Evolutionary conservation across 495 filamentous ascomycete species (phyloP), one percentile per base, ranked within the genome.

Genomic region (Penicillium antarcticum): DNA sequence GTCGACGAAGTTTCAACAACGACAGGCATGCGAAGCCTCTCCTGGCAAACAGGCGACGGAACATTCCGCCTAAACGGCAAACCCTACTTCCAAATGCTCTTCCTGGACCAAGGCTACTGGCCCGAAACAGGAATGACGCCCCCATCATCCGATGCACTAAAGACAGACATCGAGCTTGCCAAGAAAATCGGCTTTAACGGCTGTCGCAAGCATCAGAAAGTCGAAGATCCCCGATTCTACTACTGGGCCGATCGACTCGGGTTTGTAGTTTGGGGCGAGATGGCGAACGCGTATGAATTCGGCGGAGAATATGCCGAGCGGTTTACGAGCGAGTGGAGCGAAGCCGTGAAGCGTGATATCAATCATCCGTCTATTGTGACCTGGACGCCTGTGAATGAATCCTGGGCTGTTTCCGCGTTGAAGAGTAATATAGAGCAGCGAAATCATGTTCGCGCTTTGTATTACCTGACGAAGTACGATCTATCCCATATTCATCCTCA

Each of bases 361-460:
- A 84, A 82, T 51, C 80, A 83, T 52, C 80, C 80, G 1, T 76
- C 71, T 21, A 61, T 85, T n/a, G 71, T 84, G n/a, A 74, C 76
- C 6, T 85, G 80, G 81, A 85, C 81, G 8, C 80, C 80, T 0
- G 71, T 77, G 23, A 85, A 85, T 51, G 80, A 85, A 60, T 81
- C 78, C 63, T 85, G 80, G 81, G 81, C 67, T 3, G 83, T 83
- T 47, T 68, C 76, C 2, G 65, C 70, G 23, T 61, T 83, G 40
- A 73, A 75, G 42, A 67, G 72, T 37, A 73, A 70, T 45, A 61
- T 77, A 8, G 71, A 79, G 38, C 78, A 85, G 64, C 72, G 81
- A 9, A 75, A 82, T 49, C 81, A 85, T 51, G 69, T 85, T 31
- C 78, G 81, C 38, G 60, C 69, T 2, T 63, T 85, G 7, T 85